phyloP scores from a whole-genome alignment of 805 yeast species.

The Sungouiozyma ichnusensis region DNA sequence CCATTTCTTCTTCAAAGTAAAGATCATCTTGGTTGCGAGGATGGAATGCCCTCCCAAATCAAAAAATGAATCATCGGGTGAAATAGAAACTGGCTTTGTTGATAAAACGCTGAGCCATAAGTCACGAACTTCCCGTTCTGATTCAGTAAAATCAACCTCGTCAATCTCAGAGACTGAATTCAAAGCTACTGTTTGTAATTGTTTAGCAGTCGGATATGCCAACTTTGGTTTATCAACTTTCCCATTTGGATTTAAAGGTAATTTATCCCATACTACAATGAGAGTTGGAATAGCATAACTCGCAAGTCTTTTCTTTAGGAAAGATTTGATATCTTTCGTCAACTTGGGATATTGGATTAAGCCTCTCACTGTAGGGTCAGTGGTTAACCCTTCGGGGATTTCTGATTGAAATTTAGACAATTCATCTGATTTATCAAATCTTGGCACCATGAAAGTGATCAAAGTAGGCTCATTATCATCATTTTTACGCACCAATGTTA shows the following conservation, averaged over 20 bases:
- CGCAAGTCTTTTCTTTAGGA: slow-evolving; percentile 81
- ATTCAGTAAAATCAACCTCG: slow-evolving; percentile 46
- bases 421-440: slow-evolving; percentile 41
- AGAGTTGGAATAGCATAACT: slow-evolving; percentile 88
- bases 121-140: slow-evolving; percentile 62
- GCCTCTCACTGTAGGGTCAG: slow-evolving; percentile 67
- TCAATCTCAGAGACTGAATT: slow-evolving; percentile 33
- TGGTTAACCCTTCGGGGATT: slow-evolving; percentile 30
- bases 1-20: slow-evolving; percentile 71
- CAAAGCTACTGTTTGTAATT: slow-evolving; percentile 63
- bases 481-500: slow-evolving; percentile 85
- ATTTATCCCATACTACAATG: slow-evolving; percentile 72
- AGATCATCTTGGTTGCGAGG: slow-evolving; percentile 93
- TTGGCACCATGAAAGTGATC: slow-evolving; percentile 87
- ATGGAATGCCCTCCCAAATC: slow-evolving; percentile 98
- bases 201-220: slow-evolving; percentile 88
- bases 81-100: slow-evolving; percentile 65
- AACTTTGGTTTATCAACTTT: slow-evolving; percentile 95
- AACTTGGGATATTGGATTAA: slow-evolving; percentile 65
- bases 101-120: slow-evolving; percentile 84
- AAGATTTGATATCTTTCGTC: slow-evolving; percentile 70
- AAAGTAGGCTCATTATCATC: slow-evolving; percentile 87
- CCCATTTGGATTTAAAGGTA: slow-evolving; percentile 97
- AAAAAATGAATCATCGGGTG: slow-evolving; percentile 81
- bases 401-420: slow-evolving; percentile 35